Conservation (phyloP, 176 grass and related monocot species). For the Raddia guianensis region DNA sequence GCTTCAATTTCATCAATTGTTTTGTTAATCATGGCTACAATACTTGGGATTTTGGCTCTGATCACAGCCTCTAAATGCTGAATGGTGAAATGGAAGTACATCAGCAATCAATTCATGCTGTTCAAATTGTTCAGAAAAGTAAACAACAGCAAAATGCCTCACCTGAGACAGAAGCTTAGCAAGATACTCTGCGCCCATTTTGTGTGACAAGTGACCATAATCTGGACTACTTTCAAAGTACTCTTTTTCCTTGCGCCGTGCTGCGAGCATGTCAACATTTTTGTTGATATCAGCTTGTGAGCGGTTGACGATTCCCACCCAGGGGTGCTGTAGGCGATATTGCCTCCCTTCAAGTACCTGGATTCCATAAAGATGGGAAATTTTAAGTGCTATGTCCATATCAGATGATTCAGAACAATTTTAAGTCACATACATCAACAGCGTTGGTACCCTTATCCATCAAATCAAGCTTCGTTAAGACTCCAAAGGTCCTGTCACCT, state of each 20-base stretch:
- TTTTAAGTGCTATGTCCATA: conserved; percentile 10
- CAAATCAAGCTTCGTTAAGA: conserved; percentile 98
- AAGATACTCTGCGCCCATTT: conserved; percentile 99
- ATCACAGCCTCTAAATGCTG: conserved; percentile 96
- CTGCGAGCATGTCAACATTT: conserved; percentile 97
- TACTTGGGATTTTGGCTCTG: conserved; percentile 96
- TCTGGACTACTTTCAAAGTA: conserved; percentile 97
- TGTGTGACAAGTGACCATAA: conserved; percentile 92
- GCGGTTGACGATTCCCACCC: conserved; percentile 98
- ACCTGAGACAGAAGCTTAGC: conserved; percentile 99
- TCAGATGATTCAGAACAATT: neutral
- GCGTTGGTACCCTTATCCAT: conserved; percentile 99
- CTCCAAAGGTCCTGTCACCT: conserved; percentile 98
- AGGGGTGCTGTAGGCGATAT: conserved; percentile 94
- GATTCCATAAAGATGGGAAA: conserved; percentile 36
- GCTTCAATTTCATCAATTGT: conserved; percentile 99
- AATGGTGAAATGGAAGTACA: conserved; percentile 37
- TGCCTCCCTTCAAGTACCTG: conserved; percentile 96
- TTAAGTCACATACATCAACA: conserved; percentile 70
- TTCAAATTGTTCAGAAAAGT: conserved; percentile 7
- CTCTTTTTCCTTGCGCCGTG: conserved; percentile 84
- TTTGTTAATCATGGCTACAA: conserved; percentile 97
- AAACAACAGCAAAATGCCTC: conserved; percentile 20
- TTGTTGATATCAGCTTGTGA: conserved; percentile 99
- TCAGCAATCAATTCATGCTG: conserved; percentile 22